These are phyloP conservation scores for Echium plantagineum DNA, from an alignment of 257 asterid species.

Conservation along the genomic window DNA sequence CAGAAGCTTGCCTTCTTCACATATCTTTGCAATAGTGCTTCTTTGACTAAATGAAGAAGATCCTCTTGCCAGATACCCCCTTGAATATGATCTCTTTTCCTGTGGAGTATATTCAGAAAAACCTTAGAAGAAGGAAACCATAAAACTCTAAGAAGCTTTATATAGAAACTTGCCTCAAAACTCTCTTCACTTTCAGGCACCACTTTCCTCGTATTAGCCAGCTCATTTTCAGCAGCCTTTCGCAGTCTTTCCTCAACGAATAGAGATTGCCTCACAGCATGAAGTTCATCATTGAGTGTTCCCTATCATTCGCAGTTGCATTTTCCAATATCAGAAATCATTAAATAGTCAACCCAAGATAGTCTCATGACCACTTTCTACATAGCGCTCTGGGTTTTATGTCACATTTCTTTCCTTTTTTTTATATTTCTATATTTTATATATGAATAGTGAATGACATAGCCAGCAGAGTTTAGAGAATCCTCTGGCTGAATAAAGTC, in stretches of 20 bases:
- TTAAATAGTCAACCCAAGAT: constrained; percentile 9
- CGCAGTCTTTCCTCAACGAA: constrained; percentile 55
- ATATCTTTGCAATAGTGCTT: constrained; percentile 71
- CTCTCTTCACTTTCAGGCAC: constrained; percentile 83
- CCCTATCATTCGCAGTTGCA: constrained; percentile 26
- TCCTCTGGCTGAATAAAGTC: background rate
- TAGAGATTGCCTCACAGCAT: constrained; percentile 39
- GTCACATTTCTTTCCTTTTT: background rate
- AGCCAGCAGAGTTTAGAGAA: background rate
- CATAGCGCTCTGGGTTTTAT: too few relatives aligned
- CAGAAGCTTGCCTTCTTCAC: constrained; percentile 76
- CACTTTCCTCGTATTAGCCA: constrained; percentile 38
- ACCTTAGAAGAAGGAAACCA: constrained; percentile 5
- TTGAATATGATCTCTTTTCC: constrained; percentile 67
- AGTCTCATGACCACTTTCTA: background rate
- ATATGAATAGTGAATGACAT: background rate
- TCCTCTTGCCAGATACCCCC: constrained; percentile 32
- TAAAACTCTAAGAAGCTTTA: constrained; percentile 5
- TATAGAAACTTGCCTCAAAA: constrained; percentile 50
- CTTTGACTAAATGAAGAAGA: constrained; percentile 51
- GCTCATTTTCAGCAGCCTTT: constrained; percentile 65
- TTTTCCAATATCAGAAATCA: constrained; percentile 6
- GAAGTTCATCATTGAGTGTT: constrained; percentile 40
- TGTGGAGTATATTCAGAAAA: constrained; percentile 18
- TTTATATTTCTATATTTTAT: background rate